Conservation (phyloP, 2,329 filamentous ascomycete species). For the Apiospora marii region DNA sequence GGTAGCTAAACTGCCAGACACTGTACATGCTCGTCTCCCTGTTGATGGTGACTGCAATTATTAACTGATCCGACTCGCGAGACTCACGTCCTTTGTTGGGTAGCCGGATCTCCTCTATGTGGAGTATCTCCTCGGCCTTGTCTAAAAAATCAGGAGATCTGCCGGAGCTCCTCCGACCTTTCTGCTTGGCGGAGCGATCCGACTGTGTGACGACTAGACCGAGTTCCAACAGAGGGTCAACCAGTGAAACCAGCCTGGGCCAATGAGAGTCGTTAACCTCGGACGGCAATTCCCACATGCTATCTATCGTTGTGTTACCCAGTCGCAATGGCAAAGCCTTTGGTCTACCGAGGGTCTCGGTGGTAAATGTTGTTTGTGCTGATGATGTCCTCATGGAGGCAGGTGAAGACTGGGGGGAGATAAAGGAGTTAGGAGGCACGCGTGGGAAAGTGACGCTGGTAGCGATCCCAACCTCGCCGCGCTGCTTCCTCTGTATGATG, state of each 20-base stretch:
- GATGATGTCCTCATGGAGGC: constrained; percentile 57
- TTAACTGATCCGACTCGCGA: constrained; percentile 58
- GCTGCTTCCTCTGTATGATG: constrained; percentile 82
- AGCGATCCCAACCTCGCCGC: constrained; percentile 56
- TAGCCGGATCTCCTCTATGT: constrained; percentile 74
- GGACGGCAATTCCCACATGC: constrained; percentile 63
- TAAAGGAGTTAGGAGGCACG: constrained; percentile 84
- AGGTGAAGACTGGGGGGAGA: constrained; percentile 70
- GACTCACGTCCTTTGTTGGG: constrained; percentile 48
- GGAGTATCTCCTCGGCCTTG: constrained; percentile 81
- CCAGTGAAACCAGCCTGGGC: constrained; percentile 82
- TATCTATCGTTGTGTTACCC: constrained; percentile 60
- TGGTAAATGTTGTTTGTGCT: constrained; percentile 62
- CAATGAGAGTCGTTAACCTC: constrained; percentile 66
- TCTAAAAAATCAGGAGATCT: constrained; percentile 68
- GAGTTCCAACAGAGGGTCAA: constrained; percentile 85
- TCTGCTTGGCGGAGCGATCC: constrained; percentile 49
- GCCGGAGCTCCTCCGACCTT: constrained; percentile 47
- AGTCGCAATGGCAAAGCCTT: constrained; percentile 62
- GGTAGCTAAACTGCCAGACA: constrained; percentile 84
- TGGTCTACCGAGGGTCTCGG: constrained; percentile 62
- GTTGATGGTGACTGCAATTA: constrained; percentile 84
- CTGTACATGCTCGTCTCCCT: constrained; percentile 78
- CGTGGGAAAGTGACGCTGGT: constrained; percentile 63
- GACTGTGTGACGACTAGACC: constrained; percentile 77